These are phyloP conservation scores for Apiospora aurea DNA, from an alignment of 2,329 filamentous ascomycete genomes.

Conservation along the genomic window DNA sequence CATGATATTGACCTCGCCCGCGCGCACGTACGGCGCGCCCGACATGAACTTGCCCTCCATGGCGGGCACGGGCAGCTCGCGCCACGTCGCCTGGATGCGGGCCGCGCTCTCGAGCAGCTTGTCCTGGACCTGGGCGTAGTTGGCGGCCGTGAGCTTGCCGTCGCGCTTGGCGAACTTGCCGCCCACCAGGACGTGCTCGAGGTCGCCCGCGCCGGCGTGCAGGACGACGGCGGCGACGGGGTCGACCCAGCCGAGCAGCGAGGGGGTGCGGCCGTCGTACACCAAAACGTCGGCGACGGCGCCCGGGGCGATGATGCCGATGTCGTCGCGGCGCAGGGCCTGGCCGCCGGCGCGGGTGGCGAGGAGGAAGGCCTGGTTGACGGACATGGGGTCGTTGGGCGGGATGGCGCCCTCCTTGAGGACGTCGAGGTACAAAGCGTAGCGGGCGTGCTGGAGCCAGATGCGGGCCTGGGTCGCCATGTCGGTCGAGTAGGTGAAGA, in stretches of 20 bases:
- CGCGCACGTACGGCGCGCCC: slow-evolving; percentile 29
- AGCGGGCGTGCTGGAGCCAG: slow-evolving; percentile 58
- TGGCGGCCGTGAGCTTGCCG: slow-evolving; percentile 41
- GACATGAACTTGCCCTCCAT: slow-evolving; percentile 37
- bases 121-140: slow-evolving; percentile 40
- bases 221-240: slow-evolving; percentile 63
- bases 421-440: slow-evolving; percentile 46
- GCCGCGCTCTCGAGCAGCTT: slow-evolving; percentile 45
- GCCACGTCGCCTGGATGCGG: slow-evolving; percentile 40
- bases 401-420: slow-evolving; percentile 48
- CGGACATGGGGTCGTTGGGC: slow-evolving; percentile 57
- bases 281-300: slow-evolving; percentile 63
- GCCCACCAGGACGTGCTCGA: slow-evolving; percentile 57
- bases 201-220: slow-evolving; percentile 60
- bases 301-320: slow-evolving; percentile 56
- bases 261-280: slow-evolving; percentile 56
- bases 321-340: slow-evolving; percentile 56
- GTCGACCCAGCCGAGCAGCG: slow-evolving; percentile 61
- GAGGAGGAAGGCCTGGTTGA: slow-evolving; percentile 61
- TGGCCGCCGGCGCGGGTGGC: slow-evolving; percentile 60
- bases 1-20: slow-evolving; percentile 31
- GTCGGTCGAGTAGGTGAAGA: slow-evolving; percentile 59
- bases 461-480: slow-evolving; percentile 60
- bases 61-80: slow-evolving; percentile 36
- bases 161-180: slow-evolving; percentile 57